A percentile compares a stretch with the other conserved stretches of the same genome.
Conservation (phyloP, 352 stramenopile species). For the Globisporangium heterothallicum region DNA sequence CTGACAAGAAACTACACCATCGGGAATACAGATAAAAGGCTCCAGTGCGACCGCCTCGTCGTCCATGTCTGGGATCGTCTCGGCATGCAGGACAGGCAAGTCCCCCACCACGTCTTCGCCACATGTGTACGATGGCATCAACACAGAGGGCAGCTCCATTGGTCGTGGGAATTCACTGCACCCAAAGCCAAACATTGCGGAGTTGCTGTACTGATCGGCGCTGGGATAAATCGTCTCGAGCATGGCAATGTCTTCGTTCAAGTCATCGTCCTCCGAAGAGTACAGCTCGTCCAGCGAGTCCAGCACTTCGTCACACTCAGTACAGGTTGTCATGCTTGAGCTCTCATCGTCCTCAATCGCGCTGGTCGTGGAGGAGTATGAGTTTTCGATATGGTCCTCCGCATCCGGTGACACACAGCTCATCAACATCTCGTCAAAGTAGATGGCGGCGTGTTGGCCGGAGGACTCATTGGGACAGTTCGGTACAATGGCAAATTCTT, state of each 20-base stretch:
- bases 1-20: neutral
- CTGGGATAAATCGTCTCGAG: slow-evolving; percentile 3
- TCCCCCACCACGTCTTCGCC: neutral
- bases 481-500: slow-evolving; percentile 1
- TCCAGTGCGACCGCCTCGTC: neutral
- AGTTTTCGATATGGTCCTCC: neutral
- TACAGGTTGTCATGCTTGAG: slow-evolving; percentile 3
- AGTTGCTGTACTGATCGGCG: neutral
- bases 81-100: neutral
- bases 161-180: neutral
- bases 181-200: slow-evolving; percentile 4
- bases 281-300: slow-evolving; percentile 8
- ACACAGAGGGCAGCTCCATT: slow-evolving; percentile 1
- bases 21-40: neutral
- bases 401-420: slow-evolving; percentile 2
- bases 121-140: neutral
- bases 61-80: neutral
- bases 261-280: neutral
- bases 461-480: neutral
- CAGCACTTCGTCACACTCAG: slow-evolving; percentile 5
- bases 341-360: slow-evolving; percentile 2
- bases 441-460: slow-evolving; percentile 1
- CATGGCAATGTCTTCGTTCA: slow-evolving; percentile 6
- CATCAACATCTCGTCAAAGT: slow-evolving; percentile 7
- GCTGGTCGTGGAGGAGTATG: neutral